phyloP scores from a whole-genome alignment of 1,284 basidiomycete species.

The Ganoderma boninense region DNA sequence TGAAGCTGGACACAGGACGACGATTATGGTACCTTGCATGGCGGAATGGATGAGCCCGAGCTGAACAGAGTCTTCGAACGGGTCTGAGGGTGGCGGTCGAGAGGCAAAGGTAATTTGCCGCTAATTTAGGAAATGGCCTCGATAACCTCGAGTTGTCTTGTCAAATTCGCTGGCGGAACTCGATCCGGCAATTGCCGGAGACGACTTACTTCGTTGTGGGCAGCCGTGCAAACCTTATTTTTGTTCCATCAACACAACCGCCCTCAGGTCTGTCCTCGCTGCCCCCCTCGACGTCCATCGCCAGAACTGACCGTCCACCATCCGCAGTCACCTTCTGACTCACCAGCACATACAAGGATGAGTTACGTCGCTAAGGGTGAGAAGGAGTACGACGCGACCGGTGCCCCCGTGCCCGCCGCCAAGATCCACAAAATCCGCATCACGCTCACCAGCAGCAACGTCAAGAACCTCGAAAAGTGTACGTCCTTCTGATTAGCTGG shows the following conservation, averaged over 20 bases:
- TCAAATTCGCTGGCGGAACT: neutral
- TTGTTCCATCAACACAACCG: slow-evolving; percentile 41
- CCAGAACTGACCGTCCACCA: slow-evolving; percentile 14
- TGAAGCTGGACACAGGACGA: neutral
- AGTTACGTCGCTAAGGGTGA: slow-evolving; percentile 99
- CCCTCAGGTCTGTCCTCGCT: slow-evolving; percentile 40
- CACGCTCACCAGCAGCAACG: slow-evolving; percentile 97
- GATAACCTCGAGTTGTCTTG: neutral
- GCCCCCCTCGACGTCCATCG: neutral
- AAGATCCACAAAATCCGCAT: slow-evolving; percentile 99
- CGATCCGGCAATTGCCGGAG: slow-evolving; percentile 14
- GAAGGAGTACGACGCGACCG: slow-evolving; percentile 96
- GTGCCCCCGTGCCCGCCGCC: slow-evolving; percentile 83
- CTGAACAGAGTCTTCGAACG: neutral
- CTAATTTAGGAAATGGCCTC: neutral
- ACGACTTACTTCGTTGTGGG: slow-evolving; percentile 26
- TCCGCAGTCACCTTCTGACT: slow-evolving; percentile 80
- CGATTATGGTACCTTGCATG: slow-evolving; percentile 41
- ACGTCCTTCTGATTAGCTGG: slow-evolving; percentile 30
- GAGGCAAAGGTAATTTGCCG: slow-evolving; percentile 23
- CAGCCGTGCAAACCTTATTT: slow-evolving; percentile 42
- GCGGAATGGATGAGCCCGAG: neutral
- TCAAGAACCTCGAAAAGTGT: slow-evolving; percentile 99
- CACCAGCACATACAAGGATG: slow-evolving; percentile 75
- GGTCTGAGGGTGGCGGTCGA: neutral